phyloP scores from a whole-genome alignment of 495 filamentous ascomycete genomes.

The Cairneyella variabilis region DNA sequence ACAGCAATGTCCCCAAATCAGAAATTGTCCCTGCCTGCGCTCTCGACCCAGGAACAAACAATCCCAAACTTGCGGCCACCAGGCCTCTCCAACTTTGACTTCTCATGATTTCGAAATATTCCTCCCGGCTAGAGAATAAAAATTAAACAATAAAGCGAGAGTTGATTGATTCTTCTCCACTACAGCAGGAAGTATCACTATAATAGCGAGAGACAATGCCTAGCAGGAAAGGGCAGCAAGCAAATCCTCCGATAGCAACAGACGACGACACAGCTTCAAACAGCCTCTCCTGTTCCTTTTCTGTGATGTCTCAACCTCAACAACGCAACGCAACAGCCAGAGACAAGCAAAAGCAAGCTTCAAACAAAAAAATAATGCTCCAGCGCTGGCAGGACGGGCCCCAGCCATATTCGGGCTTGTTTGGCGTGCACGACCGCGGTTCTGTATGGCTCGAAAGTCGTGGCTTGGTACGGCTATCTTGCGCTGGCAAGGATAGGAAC shows the following conservation, averaged over 20 bases:
- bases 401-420: no score
- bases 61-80: constrained; percentile 7
- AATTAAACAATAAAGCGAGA: not conserved
- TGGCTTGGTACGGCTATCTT: no score
- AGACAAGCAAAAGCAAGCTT: no score
- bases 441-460: no score
- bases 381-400: no score
- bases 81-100: constrained; percentile 11
- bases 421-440: no score
- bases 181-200: not conserved
- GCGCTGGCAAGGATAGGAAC: no score
- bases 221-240: not conserved
- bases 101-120: constrained; percentile 11
- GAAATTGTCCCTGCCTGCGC: constrained; percentile 18
- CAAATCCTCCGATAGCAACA: not conserved
- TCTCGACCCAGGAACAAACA: constrained; percentile 5
- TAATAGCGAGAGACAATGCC: not conserved
- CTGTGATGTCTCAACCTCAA: no score
- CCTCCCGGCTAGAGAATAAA: not conserved
- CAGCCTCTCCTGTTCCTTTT: not conserved
- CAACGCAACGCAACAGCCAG: no score
- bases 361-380: not conserved
- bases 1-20: constrained; percentile 27
- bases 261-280: not conserved
- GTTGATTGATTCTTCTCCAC: not conserved